A percentile compares a stretch with the other conserved stretches of the same genome.
These are phyloP conservation scores for Leptographium wingfieldii DNA, from an alignment of 2,329 filamentous ascomycete genomes.

Conservation along the genomic window DNA sequence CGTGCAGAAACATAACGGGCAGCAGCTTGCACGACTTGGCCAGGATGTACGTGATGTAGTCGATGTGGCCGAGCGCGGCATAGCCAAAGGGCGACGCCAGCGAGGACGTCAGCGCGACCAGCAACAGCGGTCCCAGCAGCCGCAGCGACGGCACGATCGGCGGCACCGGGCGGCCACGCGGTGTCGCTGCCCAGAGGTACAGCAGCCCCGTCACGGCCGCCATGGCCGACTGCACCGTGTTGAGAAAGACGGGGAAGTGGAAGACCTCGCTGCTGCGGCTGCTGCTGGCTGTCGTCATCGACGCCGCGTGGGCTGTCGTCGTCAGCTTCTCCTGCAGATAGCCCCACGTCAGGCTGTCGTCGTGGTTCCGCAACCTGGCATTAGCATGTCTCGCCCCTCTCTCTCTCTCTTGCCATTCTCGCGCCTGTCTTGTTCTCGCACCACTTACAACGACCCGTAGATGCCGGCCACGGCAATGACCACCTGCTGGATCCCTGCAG, in stretches of 20 bases:
- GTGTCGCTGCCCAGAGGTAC: conserved; percentile 62
- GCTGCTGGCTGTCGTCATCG: conserved; percentile 10
- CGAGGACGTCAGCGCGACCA: conserved; percentile 78
- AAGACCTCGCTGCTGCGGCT: conserved; percentile 54
- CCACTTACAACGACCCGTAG: conserved; percentile 81
- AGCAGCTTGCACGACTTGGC: conserved; percentile 97
- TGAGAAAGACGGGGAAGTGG: conserved; percentile 88
- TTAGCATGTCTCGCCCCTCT: not conserved
- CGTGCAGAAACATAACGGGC: conserved; percentile 95
- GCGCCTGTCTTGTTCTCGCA: not conserved
- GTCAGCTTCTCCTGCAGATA: conserved; percentile 96
- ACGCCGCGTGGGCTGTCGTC: conserved; percentile 68
- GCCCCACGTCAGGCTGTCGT: conserved; percentile 73
- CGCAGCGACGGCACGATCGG: conserved; percentile 64
- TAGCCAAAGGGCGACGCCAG: conserved; percentile 95
- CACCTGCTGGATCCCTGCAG: conserved; percentile 55
- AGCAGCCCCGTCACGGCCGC: conserved; percentile 69
- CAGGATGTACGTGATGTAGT: conserved; percentile 96
- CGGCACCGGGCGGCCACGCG: conserved; percentile 32
- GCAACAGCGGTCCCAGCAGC: conserved; percentile 66
- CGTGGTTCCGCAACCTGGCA: no score
- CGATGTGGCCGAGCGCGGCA: conserved; percentile 80
- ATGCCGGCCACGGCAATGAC: conserved; percentile 86
- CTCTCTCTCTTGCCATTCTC: not conserved
- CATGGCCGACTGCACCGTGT: conserved; percentile 87